Conservation (phyloP, 1,139 yeast genomes). For the Williopsis jadinii region DNA sequence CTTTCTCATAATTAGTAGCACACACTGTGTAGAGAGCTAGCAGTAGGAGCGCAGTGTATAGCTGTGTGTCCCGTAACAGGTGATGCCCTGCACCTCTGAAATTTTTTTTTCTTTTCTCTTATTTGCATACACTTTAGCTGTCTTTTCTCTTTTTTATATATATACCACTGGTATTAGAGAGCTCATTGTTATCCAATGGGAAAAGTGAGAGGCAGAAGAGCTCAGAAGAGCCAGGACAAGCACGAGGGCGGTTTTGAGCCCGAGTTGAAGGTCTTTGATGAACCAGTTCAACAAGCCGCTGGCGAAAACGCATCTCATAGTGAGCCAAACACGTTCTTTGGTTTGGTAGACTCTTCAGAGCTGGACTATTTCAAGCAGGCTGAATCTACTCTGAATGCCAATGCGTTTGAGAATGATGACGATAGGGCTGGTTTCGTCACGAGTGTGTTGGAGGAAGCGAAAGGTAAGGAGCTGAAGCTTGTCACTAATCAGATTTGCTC, state of each 20-base stretch:
- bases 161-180: no score
- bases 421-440: constrained; percentile 67
- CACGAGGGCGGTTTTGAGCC: constrained; percentile 13
- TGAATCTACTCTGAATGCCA: constrained; percentile 74
- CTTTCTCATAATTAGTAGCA: no score
- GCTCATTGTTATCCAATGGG: constrained; percentile 18
- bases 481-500: constrained; percentile 95
- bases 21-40: no score
- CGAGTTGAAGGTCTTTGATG: constrained; percentile 7
- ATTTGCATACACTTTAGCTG: neutral
- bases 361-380: constrained; percentile 89
- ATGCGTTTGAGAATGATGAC: constrained; percentile 69
- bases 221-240: constrained; percentile 32
- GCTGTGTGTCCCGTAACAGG: neutral
- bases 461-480: constrained; percentile 84
- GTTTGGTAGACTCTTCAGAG: constrained; percentile 78
- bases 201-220: constrained; percentile 66
- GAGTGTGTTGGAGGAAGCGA: constrained; percentile 78
- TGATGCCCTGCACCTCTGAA: neutral
- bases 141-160: no score
- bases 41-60: neutral
- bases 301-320: neutral
- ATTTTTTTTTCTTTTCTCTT: neutral
- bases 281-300: neutral
- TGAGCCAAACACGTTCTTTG: constrained; percentile 56